A percentile compares a stretch with the other conserved stretches of the same genome.
Evolutionary conservation across 352 stramenopile genomes (phyloP).

Genomic region (Blastocystis sp.): DNA sequence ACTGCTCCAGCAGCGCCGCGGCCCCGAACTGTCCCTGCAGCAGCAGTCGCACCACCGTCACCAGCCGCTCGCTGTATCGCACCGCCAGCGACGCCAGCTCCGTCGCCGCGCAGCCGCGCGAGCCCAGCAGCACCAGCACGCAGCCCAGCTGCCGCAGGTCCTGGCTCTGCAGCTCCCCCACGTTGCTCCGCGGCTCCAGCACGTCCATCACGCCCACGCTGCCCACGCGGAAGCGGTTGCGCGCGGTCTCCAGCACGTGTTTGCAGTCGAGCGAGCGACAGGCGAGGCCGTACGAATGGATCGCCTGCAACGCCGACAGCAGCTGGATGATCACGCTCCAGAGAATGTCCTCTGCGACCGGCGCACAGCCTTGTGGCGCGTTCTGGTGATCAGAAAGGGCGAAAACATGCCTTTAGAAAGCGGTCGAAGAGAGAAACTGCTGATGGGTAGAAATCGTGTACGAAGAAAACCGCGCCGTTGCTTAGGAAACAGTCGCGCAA

Average conservation of each 20-base stretch:
- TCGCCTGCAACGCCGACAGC: conserved; percentile 61
- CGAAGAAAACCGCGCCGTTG: conserved; percentile 72
- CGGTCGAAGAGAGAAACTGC: conserved; percentile 63
- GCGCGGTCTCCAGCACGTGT: conserved; percentile 67
- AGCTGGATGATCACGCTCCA: conserved; percentile 71
- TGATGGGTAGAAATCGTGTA: conserved; percentile 70
- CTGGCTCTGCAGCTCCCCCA: conserved; percentile 68
- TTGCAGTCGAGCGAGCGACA: conserved; percentile 66
- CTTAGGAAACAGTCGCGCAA: conserved; percentile 70
- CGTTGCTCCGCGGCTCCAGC: conserved; percentile 69
- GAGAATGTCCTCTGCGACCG: conserved; percentile 66
- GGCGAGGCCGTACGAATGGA: conserved; percentile 66
- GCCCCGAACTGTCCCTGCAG: background rate
- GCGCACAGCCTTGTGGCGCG: background rate
- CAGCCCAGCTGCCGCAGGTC: conserved; percentile 67
- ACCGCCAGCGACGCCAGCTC: conserved; percentile 7
- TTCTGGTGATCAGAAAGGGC: background rate
- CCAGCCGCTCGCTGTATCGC: conserved; percentile 21
- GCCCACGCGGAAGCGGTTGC: conserved; percentile 69
- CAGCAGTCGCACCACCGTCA: background rate
- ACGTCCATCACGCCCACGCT: conserved; percentile 72
- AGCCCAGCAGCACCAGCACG: conserved; percentile 58
- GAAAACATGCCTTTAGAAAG: background rate
- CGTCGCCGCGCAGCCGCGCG: background rate
- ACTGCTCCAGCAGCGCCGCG: background rate